A percentile compares a stretch with the other conserved stretches of the same genome.
These are phyloP conservation scores for Infundibulicybe gibba DNA, from an alignment of 768 basidiomycete genomes.

Conservation along the genomic window DNA sequence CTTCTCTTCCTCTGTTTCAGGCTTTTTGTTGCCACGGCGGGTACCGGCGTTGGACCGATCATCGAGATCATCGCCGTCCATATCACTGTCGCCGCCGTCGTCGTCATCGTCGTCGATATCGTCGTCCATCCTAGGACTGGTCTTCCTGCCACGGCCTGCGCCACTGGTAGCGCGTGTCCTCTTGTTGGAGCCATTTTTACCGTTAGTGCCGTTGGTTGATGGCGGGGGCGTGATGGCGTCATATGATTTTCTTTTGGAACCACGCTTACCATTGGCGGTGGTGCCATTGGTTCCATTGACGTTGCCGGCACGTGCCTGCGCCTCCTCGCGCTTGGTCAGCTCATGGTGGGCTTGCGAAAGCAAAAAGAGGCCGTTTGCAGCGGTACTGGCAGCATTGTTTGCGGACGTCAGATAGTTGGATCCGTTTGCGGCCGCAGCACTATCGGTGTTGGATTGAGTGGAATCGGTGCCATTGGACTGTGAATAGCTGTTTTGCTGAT, in stretches of 20 bases:
- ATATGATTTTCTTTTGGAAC: slow-evolving; percentile 69
- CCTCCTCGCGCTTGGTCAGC: slow-evolving; percentile 92
- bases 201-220: slow-evolving; percentile 20
- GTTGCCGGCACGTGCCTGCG: slow-evolving; percentile 48
- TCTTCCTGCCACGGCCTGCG: slow-evolving; percentile 23
- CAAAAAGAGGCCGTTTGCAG: slow-evolving; percentile 91
- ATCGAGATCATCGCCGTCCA: slow-evolving; percentile 13
- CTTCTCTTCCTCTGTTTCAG: slow-evolving; percentile 98
- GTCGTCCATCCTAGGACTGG: slow-evolving; percentile 27
- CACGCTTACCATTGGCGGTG: slow-evolving; percentile 42
- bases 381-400: slow-evolving; percentile 59
- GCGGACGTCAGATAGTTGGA: slow-evolving; percentile 36
- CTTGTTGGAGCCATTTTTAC: slow-evolving; percentile 26
- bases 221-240: slow-evolving; percentile 38
- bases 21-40: slow-evolving; percentile 52
- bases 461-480: slow-evolving; percentile 22
- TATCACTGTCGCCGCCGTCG: slow-evolving; percentile 22
- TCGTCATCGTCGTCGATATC: slow-evolving; percentile 36
- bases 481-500: slow-evolving; percentile 39
- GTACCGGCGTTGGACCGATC: slow-evolving; percentile 12
- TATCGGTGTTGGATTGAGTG: slow-evolving; percentile 16
- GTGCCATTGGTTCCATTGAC: slow-evolving; percentile 28
- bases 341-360: slow-evolving; percentile 95
- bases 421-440: slow-evolving; percentile 36
- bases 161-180: slow-evolving; percentile 31